Evolutionary conservation across 345 rosid genomes (phyloP).

Genomic region (Clarkia xantiana): DNA sequence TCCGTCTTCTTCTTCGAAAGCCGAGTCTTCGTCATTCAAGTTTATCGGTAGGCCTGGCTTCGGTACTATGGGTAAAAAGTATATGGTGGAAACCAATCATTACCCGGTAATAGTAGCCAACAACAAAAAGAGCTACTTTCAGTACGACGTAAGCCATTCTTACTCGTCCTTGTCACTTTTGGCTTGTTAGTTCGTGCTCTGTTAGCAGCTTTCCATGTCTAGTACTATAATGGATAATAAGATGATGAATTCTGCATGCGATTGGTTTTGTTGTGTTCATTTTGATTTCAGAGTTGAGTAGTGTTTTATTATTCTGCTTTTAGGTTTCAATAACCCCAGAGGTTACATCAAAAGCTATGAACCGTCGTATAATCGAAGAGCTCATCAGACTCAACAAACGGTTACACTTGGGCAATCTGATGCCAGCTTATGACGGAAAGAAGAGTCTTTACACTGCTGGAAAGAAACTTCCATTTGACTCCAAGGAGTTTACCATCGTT

Average conservation of each 20-base stretch:
- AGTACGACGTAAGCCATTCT: conserved; percentile 42
- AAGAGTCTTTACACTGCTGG: conserved; percentile 66
- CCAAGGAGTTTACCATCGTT: conserved; percentile 42
- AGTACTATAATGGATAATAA: too few species aligned
- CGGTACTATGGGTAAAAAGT: conserved; percentile 26
- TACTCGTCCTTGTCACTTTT: background rate
- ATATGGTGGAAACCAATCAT: conserved; percentile 44
- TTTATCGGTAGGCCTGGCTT: conserved; percentile 31
- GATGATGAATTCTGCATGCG: too few species aligned
- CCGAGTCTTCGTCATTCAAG: too few species aligned
- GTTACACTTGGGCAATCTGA: conserved; percentile 23
- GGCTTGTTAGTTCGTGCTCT: too few species aligned
- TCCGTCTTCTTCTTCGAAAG: too few species aligned
- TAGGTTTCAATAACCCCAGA: conserved; percentile 55
- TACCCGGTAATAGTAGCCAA: conserved; percentile 39
- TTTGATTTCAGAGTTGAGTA: too few species aligned
- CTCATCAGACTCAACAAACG: conserved; percentile 7
- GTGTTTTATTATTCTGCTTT: too few species aligned
- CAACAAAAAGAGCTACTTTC: conserved; percentile 36
- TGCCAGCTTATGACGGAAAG: conserved; percentile 57
- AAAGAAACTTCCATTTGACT: conserved; percentile 41
- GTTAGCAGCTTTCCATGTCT: too few species aligned
- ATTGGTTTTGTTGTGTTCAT: too few species aligned
- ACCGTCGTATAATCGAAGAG: conserved; percentile 20
- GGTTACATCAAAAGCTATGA: conserved; percentile 24